Evolutionary conservation across 2,329 filamentous ascomycete species (phyloP).

Genomic region (Cyanodermella asteris): DNA sequence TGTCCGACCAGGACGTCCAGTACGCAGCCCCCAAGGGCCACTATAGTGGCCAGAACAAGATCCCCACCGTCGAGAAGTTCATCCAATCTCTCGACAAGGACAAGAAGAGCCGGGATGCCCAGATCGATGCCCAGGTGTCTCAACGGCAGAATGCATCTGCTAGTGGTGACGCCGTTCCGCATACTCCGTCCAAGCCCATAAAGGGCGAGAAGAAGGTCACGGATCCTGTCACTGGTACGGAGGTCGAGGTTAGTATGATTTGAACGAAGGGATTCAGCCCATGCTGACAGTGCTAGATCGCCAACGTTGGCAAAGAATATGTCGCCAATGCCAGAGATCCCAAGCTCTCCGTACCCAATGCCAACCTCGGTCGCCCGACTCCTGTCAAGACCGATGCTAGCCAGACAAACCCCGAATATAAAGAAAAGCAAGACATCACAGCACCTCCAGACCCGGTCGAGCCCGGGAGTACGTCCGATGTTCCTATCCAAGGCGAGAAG

Average conservation of each 20-base stretch:
- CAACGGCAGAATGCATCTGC: conserved; percentile 12
- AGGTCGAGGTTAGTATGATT: too few species aligned
- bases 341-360: conserved; percentile 67
- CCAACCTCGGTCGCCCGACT: conserved; percentile 58
- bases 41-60: conserved; percentile 55
- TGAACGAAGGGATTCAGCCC: too few species aligned
- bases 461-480: conserved; percentile 67
- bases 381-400: conserved; percentile 47
- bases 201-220: conserved; percentile 41
- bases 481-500: conserved; percentile 89
- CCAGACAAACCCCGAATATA: conserved; percentile 62
- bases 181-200: conserved; percentile 23
- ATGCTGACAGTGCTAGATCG: too few species aligned
- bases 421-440: conserved; percentile 65
- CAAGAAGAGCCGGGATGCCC: conserved; percentile 52
- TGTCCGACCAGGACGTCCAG: conserved; percentile 20
- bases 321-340: conserved; percentile 52
- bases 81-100: conserved; percentile 56
- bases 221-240: conserved; percentile 69
- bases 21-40: conserved; percentile 46
- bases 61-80: conserved; percentile 75
- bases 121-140: conserved; percentile 39
- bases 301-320: conserved; percentile 52
- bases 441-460: conserved; percentile 74
- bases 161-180: conserved; percentile 21